Evolutionary conservation across 2,329 filamentous ascomycete species (phyloP), one percentile per base, ranked within the genome.

Genomic region (Diaporthe vaccinii): DNA sequence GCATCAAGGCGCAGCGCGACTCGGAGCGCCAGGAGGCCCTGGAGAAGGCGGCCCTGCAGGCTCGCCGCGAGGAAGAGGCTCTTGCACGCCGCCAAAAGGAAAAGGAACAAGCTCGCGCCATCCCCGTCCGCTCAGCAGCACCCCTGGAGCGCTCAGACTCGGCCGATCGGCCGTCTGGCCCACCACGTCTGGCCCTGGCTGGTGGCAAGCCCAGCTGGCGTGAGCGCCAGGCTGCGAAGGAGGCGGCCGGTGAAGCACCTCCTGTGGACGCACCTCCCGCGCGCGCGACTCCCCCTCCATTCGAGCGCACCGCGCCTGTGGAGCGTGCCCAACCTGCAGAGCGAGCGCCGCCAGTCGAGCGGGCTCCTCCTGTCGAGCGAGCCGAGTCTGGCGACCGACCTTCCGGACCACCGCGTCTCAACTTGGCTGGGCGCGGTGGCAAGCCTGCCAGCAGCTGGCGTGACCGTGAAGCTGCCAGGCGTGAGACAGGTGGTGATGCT

Each of bases 61-160:
- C 91, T 80, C 91, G 95, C 82, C 92, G 94, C 83, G 96, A 98
- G 84, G 95, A 97, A 80, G 96, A 98, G 84, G 96, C 95, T 22
- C 91, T 96, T 85, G 93, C 93, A 78, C 91, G 93, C 80, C 91
- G 90, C 83, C 91, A 89, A 81, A 92, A 89, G 75, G 91, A 91
- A 84, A 94, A 91, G 85, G 90, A 90, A 80, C 86, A 86, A 25
- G 82, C 78, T 73, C 81, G 78, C 73, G 79, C 76, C 61, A 79
- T 79, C 58, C 84, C 82, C 58, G 78, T 77, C n/a, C 78, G n/a
- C 83, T 83, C 39, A 81, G 81, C 34, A 77, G 75, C 59, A 73
- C 80, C 36, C 78, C 81, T 84, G 78, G 85, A 86, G 75, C 83
- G 84, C 34, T 83, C 84, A 62, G 88, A 88, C 72, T 87, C 85